Conservation (phyloP, 2,329 filamentous ascomycete species). For the Trichoderma brevicompactum region DNA sequence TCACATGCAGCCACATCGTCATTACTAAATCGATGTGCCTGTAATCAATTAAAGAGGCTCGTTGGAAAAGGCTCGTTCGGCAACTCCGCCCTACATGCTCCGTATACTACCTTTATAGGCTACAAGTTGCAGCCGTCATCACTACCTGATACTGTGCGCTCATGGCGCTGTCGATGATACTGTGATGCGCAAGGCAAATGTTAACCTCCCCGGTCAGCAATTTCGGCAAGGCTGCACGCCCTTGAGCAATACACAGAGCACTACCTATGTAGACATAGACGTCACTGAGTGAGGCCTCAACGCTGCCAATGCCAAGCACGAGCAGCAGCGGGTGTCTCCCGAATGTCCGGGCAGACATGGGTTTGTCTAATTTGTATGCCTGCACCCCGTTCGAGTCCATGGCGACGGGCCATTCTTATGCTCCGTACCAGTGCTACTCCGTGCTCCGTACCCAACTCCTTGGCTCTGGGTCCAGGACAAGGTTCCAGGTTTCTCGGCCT, state of each 20-base stretch:
- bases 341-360: not conserved
- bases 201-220: slow-evolving; percentile 1
- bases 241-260: not conserved
- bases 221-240: not conserved
- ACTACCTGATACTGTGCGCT: too few species aligned
- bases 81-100: too few species aligned
- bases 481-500: not conserved
- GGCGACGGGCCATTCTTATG: not conserved
- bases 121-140: not conserved
- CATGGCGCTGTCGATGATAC: too few species aligned
- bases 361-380: not conserved
- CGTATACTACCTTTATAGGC: not conserved
- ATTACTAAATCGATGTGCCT: not conserved
- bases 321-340: too few species aligned
- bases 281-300: slow-evolving; percentile 13
- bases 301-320: not conserved
- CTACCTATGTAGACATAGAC: not conserved
- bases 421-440: not conserved
- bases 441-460: not conserved
- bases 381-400: not conserved
- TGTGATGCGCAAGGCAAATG: not conserved
- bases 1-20: not conserved
- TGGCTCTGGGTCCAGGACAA: not conserved
- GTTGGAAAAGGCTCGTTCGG: too few species aligned
- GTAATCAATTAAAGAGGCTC: too few species aligned